Conservation (phyloP, 257 asterid species). For the Salvia rosmarinus region DNA sequence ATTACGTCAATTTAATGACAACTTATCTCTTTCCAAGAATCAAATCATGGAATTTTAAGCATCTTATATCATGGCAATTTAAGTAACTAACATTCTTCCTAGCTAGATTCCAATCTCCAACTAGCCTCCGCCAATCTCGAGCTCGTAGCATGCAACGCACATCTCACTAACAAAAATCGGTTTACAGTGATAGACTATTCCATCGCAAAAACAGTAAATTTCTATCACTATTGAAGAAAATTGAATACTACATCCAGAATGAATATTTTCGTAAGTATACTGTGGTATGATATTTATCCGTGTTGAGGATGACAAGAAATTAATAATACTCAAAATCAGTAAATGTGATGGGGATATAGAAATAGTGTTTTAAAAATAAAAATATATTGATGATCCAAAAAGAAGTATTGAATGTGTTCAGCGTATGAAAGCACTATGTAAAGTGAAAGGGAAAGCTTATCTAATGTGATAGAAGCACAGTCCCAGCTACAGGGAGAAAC, state of each 20-base stretch:
- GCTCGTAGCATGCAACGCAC: background rate
- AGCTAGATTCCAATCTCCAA: conserved; percentile 13
- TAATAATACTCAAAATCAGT: too few species aligned
- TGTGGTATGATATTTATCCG: too few species aligned
- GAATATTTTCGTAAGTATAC: too few species aligned
- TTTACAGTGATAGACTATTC: too few species aligned
- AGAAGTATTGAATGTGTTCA: background rate
- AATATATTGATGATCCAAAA: too few species aligned
- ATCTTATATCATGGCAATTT: background rate
- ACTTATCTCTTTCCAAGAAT: conserved; percentile 3
- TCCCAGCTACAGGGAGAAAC: conserved; percentile 39
- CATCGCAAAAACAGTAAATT: too few species aligned
- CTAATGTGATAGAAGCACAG: background rate
- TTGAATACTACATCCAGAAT: too few species aligned
- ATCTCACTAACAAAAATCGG: too few species aligned
- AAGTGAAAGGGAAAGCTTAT: conserved; percentile 15
- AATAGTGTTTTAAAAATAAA: too few species aligned
- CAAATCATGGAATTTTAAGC: conserved; percentile 8
- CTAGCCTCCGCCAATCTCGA: background rate
- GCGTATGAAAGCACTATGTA: background rate
- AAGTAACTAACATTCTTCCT: conserved; percentile 18
- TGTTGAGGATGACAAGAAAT: too few species aligned
- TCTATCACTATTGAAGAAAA: too few species aligned
- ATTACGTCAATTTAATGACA: background rate
- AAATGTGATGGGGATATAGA: too few species aligned